phyloP scores from a whole-genome alignment of 2,329 filamentous ascomycete species.

The Elsinoe australis region DNA sequence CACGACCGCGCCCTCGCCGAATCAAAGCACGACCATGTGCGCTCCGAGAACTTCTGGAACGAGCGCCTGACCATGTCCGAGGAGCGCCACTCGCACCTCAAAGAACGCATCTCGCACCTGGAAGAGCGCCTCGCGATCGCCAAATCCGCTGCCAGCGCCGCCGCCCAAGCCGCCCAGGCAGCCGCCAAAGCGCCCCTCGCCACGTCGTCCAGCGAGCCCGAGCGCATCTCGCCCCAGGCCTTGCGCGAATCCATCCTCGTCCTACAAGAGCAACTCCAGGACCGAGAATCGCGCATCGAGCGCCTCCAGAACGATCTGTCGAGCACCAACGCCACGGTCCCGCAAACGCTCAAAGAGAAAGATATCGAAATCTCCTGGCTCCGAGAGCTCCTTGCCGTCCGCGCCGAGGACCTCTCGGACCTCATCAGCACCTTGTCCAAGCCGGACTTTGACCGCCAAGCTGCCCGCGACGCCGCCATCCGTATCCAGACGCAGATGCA shows the following conservation, averaged over 20 bases:
- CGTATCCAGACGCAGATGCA: slow-evolving; percentile 88
- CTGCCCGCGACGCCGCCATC: slow-evolving; percentile 83
- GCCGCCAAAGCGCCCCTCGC: slow-evolving; percentile 21
- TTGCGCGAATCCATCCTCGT: slow-evolving; percentile 94
- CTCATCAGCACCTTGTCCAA: slow-evolving; percentile 73
- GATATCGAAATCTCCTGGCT: slow-evolving; percentile 94
- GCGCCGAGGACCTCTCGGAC: slow-evolving; percentile 85
- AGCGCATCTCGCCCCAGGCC: slow-evolving; percentile 89
- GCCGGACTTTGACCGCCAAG: slow-evolving; percentile 65
- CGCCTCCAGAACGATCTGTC: slow-evolving; percentile 66
- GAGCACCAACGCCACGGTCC: slow-evolving; percentile 66
- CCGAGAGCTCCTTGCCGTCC: slow-evolving; percentile 82
- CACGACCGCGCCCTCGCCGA: slow-evolving; percentile 41
- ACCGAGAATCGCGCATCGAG: slow-evolving; percentile 84
- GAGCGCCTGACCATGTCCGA: slow-evolving; percentile 76
- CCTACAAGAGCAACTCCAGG: slow-evolving; percentile 91
- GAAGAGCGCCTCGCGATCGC: slow-evolving; percentile 89
- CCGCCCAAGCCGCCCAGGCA: slow-evolving; percentile 55
- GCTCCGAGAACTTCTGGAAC: slow-evolving; percentile 67
- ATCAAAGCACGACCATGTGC: slow-evolving; percentile 71
- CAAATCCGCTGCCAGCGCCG: slow-evolving; percentile 76
- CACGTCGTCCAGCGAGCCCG: slow-evolving; percentile 46
- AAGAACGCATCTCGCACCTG: slow-evolving; percentile 75
- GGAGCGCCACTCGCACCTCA: slow-evolving; percentile 75
- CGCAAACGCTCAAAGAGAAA: slow-evolving; percentile 76